Base-by-base conservation (phyloP, 768 basidiomycete genomes). In the Paxillus ammoniavirescens region DNA sequence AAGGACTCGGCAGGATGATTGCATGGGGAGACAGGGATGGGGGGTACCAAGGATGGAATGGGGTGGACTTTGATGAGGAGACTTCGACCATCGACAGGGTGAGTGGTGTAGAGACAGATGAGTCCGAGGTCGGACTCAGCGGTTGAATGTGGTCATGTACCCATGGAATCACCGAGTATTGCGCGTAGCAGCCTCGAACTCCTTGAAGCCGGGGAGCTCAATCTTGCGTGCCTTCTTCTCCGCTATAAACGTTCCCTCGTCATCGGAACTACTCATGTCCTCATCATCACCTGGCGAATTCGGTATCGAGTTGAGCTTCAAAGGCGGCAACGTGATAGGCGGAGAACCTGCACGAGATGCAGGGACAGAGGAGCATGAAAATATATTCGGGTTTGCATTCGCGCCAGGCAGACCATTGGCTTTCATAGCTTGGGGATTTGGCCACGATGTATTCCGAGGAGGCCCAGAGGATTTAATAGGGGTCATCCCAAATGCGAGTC, bases 401-500 rank as follows among this genome's bases (percentile, higher is more conserved):
- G 56, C 26, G 17, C 42, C 36, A 18, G 64, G 45, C 18, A 55
- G 58, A 28, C 62, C 35, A 28, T 53, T 50, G 3, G 41, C 51
- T 47, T 53, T 60, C 50, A 47, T 28, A 26, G 44, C 31, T 47
- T 61, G 65, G 30, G 67, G 50, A 54, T 65, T 72, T 55, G 71
- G 68, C 67, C 72, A 74, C 17, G 77, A 71, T 18, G 71, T 70
- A 52, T 74, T 78, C 33, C 71, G 69, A 37, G 73, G 70, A 3
- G 66, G 58, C 28, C 57, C 62, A 7, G 59, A 54, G 17, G 65
- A 55, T 49, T 80, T 79, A 37, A 93, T 91, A 0, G 91, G 91
- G 6, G 93, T 93, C 90, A 94, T 95, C 4, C 89, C 91, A 59
- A 97, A 97, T 45, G 93, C 93, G 31, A 86, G 77, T 37, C 90